Conservation (phyloP, 1,284 basidiomycete genomes). For the Malassezia japonica region DNA sequence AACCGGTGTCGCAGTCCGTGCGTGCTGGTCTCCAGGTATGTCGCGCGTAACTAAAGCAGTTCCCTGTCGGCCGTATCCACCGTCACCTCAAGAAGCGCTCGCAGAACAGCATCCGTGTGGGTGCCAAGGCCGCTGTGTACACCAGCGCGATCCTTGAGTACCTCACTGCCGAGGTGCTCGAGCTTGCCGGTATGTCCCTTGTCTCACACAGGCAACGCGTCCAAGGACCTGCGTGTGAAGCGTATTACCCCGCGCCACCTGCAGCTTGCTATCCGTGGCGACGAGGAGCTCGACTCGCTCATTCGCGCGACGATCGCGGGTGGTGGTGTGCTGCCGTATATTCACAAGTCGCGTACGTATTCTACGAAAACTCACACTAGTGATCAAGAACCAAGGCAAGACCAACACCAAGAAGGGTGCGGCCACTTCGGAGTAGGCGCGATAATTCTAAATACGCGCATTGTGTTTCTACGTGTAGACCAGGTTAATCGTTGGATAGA, state of each 20-base stretch:
- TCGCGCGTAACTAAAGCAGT: conserved; percentile 52
- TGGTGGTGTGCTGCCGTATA: conserved; percentile 88
- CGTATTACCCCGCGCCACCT: conserved; percentile 90
- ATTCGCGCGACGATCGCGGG: conserved; percentile 58
- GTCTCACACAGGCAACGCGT: conserved; percentile 67
- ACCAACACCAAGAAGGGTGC: conserved; percentile 14
- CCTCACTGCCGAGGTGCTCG: conserved; percentile 78
- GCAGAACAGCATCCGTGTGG: conserved; percentile 83
- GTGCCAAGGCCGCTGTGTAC: conserved; percentile 83
- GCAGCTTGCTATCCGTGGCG: conserved; percentile 87
- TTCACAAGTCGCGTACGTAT: conserved; percentile 62
- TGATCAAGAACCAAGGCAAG: conserved; percentile 18
- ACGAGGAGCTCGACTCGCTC: conserved; percentile 67
- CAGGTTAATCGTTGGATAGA: no score
- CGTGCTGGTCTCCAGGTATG: conserved; percentile 16
- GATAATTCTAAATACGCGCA: neutral
- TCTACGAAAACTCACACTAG: conserved; percentile 4
- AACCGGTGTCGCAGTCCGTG: conserved; percentile 17
- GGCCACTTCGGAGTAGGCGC: conserved; percentile 8
- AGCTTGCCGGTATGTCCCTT: conserved; percentile 63
- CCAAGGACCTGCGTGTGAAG: conserved; percentile 88
- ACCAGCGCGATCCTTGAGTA: conserved; percentile 85
- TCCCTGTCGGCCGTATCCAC: conserved; percentile 86
- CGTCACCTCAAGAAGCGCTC: conserved; percentile 87
- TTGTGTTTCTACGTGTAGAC: neutral